Conservation (phyloP, 768 basidiomycete genomes). For the Hericium coralloides region DNA sequence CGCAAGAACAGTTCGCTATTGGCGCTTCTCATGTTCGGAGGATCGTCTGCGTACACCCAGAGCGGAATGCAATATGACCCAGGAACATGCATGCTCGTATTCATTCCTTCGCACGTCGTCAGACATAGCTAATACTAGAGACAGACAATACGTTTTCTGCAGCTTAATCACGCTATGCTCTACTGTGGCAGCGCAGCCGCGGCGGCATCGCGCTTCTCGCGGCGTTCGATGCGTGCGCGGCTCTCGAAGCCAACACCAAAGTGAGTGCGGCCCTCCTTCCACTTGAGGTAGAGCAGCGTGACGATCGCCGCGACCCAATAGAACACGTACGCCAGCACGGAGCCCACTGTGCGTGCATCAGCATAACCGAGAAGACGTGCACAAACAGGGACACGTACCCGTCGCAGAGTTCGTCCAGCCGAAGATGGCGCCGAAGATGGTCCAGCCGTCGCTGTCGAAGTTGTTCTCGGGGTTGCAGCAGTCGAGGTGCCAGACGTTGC, state of each 20-base stretch:
- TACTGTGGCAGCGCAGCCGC: neutral
- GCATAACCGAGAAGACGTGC: neutral
- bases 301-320: constrained; percentile 85
- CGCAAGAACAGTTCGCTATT: too few relatives aligned
- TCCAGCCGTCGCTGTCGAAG: constrained; percentile 51
- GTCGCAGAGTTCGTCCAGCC: constrained; percentile 87
- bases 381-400: constrained; percentile 27
- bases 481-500: constrained; percentile 82
- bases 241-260: neutral
- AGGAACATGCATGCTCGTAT: too few relatives aligned
- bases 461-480: constrained; percentile 66
- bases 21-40: too few relatives aligned
- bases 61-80: too few relatives aligned
- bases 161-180: too few relatives aligned
- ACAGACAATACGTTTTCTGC: too few relatives aligned
- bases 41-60: too few relatives aligned
- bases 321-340: constrained; percentile 80
- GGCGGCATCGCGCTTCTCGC: neutral
- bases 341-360: constrained; percentile 40
- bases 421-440: constrained; percentile 76
- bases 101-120: too few relatives aligned
- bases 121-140: too few relatives aligned
- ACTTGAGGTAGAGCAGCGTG: constrained; percentile 61
- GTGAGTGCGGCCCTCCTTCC: constrained; percentile 21
- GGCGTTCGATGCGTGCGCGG: neutral